Base-by-base conservation (phyloP, 306 rosid species). In the Ziziphus jujuba region DNA sequence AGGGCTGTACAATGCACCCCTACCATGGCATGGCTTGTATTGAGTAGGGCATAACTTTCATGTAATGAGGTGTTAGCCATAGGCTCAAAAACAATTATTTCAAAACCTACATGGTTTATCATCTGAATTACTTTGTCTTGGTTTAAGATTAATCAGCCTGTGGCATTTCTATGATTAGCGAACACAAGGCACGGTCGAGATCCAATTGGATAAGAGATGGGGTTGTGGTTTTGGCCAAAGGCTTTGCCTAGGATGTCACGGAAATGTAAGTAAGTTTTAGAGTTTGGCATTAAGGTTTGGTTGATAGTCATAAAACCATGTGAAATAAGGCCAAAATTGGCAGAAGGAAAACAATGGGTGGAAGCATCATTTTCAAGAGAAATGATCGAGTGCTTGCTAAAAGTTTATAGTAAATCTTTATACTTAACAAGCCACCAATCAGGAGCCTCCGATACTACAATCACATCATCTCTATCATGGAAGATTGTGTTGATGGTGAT, bases 291-390 rank as follows among this genome's bases (percentile, higher is more conserved):
- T 35, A 74, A 36, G 20, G 56, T 71, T 5, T 79, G 80, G 63
- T 86, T 24, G 25, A 86, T 73, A 83, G n/a, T n/a, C n/a, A n/a
- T 7, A 7, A 36, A 57, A 15, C 86, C 84, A 7, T 86, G 86
- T 2, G 80, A 55, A 0, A 78, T 60, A 2, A 86, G 64, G 59
- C 86, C 82, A 19, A 78, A 0, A 1, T 1, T 49, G 0, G 73
- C 66, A 0, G 72, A 80, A 28, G 86, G 62, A 12, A 86, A 83
- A 31, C 84, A 80, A 50, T 73, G 82, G 0, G 70, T 64, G 43
- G 45, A 50, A 11, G 72, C 62, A 55, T 47, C 12, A 10, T 66
- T 83, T 1, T 73, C 61, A 0, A 72, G 5, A 51, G 61, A 6
- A 22, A 86, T 75, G 52, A 80, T 75, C 1, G 8, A 61, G 33